phyloP scores from a whole-genome alignment of 257 asterid genomes.

The Nicotiana undulata region DNA sequence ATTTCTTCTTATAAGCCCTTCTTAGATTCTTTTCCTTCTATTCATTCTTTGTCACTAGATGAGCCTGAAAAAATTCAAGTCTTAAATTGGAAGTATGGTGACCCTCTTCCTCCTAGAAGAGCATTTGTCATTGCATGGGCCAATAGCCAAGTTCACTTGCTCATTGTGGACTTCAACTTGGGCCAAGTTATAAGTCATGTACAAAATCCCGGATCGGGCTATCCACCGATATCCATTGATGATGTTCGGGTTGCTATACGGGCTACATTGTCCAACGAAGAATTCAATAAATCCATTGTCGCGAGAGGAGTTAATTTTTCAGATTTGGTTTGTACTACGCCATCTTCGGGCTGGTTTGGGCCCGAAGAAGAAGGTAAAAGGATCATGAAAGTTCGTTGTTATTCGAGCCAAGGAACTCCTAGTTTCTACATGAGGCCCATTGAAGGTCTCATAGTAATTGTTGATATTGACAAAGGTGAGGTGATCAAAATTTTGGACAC shows the following conservation, averaged over 20 bases:
- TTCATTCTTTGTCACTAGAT: constrained; percentile 54
- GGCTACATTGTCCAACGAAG: constrained; percentile 33
- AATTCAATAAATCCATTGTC: constrained; percentile 45
- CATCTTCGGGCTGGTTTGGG: constrained; percentile 75
- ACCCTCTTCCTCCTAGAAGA: constrained; percentile 38
- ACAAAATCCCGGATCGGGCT: constrained; percentile 39
- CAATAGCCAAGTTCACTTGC: constrained; percentile 40
- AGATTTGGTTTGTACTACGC: constrained; percentile 52
- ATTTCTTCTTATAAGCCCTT: constrained; percentile 32
- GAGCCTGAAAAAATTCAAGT: constrained; percentile 61
- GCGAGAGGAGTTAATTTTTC: constrained; percentile 46
- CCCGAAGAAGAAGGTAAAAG: constrained; percentile 53
- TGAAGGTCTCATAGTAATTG: constrained; percentile 47
- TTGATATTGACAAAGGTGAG: constrained; percentile 48
- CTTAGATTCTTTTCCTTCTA: constrained; percentile 25
- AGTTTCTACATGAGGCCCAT: constrained; percentile 86
- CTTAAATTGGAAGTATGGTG: constrained; percentile 40
- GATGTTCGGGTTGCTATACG: constrained; percentile 34
- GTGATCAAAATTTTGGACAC: constrained; percentile 41
- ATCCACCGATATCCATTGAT: constrained; percentile 42
- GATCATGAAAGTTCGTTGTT: constrained; percentile 51
- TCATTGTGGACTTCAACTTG: constrained; percentile 49
- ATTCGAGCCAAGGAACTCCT: constrained; percentile 40
- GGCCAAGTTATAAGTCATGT: constrained; percentile 43
- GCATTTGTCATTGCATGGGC: constrained; percentile 53